Base-by-base conservation (phyloP, 1,284 basidiomycete species). In the Tremellales sp. region DNA sequence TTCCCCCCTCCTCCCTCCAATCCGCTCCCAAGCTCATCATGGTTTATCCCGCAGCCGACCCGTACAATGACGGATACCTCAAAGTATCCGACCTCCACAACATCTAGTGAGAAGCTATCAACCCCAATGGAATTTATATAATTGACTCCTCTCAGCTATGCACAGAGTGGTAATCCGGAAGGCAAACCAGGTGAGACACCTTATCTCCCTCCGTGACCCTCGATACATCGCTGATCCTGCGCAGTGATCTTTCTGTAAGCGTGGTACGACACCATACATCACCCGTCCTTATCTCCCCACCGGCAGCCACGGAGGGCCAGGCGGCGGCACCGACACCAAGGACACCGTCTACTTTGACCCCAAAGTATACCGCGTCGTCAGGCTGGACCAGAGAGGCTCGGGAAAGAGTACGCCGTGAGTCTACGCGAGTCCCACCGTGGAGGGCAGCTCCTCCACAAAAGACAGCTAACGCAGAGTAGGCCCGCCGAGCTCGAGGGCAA, bases 291-390 rank as follows among this genome's bases (percentile, higher is more conserved):
- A 9, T 36, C 43, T 13, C 22, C 16, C 35, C 6, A 21, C 34
- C 32, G 9, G 7, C 27, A 55, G 56, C 5, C 58, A 63, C 50
- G 60, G 61, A 12, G 60, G 60, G 13, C 66, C 66, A 12, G 68
- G 65, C 25, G 61, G 62, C 39, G 55, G 56, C 21, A 59, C 50
- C 19, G 47, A 34, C 10, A 18, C 75, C 1, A 75, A 76, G 45
- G 87, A 92, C 72, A 79, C 86, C 45, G 74, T 75, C 13, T 90
- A 85, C 75, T 93, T 92, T 72, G 82, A 92, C 64, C 88, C 88
- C 0, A 67, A 76, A 22, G 85, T 85, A 61, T 92, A 92, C 76
- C 86, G 87, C 35, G 51, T 72, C 61, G 43, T 67, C n/a, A 59
- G 69, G n/a, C 51, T 90, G 55, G 88, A 92, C 68, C 90, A 94